phyloP scores from a whole-genome alignment of 1,139 yeast genomes.

The Entelexis paramagnoliae region DNA sequence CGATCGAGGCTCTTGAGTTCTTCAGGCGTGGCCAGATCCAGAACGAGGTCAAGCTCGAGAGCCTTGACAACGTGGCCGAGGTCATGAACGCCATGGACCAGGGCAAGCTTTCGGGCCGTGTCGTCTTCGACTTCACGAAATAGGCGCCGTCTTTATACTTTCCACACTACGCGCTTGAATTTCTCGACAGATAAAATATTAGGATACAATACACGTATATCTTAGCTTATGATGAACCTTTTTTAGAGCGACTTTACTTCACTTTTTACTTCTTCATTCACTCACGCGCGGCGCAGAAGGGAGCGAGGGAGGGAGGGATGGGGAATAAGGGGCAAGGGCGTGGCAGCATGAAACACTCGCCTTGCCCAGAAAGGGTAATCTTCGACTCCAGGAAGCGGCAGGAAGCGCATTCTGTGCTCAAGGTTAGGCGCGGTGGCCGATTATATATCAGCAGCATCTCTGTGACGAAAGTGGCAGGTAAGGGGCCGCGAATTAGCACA shows the following conservation, averaged over 20 bases:
- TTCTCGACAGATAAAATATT: background rate
- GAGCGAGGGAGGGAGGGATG: no score
- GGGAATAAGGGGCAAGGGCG: no score
- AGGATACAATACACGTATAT: conserved; percentile 1
- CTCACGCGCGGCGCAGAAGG: no score
- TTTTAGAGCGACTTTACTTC: no score
- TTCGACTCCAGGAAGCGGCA: background rate
- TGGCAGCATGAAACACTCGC: background rate
- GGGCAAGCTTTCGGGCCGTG: conserved; percentile 65
- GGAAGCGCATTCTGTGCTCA: background rate
- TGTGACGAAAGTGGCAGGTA: background rate
- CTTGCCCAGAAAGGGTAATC: background rate
- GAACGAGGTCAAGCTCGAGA: conserved; percentile 43
- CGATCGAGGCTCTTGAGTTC: conserved; percentile 68
- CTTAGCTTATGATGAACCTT: background rate
- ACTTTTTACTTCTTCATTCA: no score
- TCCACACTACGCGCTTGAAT: no score
- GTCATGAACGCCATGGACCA: conserved; percentile 59
- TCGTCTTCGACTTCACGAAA: conserved; percentile 49
- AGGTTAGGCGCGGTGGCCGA: background rate
- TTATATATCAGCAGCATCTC: background rate
- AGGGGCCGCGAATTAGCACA: no score
- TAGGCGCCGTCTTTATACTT: background rate
- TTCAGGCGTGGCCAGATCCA: conserved; percentile 57
- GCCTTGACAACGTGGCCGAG: conserved; percentile 51